Conservation (phyloP, 306 rosid species). For the Cicer arietinum region DNA sequence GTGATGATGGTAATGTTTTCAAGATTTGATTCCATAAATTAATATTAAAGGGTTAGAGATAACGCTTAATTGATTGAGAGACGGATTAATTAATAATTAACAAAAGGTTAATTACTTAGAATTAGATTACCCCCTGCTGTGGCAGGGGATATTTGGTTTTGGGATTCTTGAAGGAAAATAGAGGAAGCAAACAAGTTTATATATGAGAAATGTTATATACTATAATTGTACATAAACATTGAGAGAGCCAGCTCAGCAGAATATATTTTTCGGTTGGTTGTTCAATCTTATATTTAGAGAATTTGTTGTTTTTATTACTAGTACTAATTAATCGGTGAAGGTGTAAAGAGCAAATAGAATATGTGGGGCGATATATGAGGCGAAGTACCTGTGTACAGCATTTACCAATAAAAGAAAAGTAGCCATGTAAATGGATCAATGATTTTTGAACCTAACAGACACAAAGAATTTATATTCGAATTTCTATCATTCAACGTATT, state of each 20-base stretch:
- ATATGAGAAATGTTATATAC: not conserved
- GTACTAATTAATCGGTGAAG: not conserved
- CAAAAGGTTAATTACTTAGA: not conserved
- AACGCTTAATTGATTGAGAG: not conserved
- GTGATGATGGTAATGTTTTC: not conserved
- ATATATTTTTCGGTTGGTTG: not conserved
- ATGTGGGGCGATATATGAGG: not conserved
- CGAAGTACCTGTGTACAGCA: not conserved
- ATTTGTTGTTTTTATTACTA: not conserved
- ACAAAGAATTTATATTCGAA: too few relatives aligned
- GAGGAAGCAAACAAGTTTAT: not conserved
- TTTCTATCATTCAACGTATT: too few relatives aligned
- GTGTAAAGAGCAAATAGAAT: not conserved
- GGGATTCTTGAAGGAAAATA: not conserved
- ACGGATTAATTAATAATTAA: not conserved
- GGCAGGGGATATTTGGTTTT: slow-evolving; percentile 23
- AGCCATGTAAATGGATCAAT: too few relatives aligned
- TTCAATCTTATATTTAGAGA: slow-evolving; percentile 33
- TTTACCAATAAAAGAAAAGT: too few relatives aligned
- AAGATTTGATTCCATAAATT: slow-evolving; percentile 40
- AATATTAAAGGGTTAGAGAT: not conserved
- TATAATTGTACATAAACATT: not conserved
- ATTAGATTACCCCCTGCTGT: not conserved
- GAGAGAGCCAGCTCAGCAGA: slow-evolving; percentile 20
- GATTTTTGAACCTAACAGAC: too few relatives aligned